phyloP scores from a whole-genome alignment of 768 basidiomycete species.

The Phaeolepiota aurea region DNA sequence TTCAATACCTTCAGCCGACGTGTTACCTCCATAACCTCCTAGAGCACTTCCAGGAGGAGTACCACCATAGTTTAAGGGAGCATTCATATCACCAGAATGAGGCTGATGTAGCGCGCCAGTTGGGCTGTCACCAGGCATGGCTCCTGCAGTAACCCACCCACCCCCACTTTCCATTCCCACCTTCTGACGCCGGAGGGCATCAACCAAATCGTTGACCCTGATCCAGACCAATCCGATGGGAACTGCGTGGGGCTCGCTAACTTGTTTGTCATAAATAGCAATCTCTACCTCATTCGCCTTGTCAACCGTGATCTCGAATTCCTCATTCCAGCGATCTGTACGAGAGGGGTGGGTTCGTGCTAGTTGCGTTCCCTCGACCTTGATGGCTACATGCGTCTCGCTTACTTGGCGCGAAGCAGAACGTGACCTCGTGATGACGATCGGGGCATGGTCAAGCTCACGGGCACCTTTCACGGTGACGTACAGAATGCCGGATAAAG shows the following conservation, averaged over 20 bases:
- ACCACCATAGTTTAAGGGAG: constrained; percentile 39
- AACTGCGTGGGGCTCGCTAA: constrained; percentile 68
- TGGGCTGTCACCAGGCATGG: constrained; percentile 62
- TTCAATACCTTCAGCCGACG: constrained; percentile 79
- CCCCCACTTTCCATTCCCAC: constrained; percentile 81
- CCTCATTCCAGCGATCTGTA: constrained; percentile 96
- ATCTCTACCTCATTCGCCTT: constrained; percentile 99
- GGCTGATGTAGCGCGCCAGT: constrained; percentile 20
- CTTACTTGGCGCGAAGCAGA: constrained; percentile 71
- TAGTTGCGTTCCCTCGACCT: constrained; percentile 91
- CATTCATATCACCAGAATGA: constrained; percentile 34
- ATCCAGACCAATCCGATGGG: constrained; percentile 96
- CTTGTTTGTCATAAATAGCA: constrained; percentile 88
- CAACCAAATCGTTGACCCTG: constrained; percentile 87
- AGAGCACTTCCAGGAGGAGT: constrained; percentile 28
- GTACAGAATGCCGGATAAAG: constrained; percentile 85
- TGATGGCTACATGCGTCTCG: constrained; percentile 90
- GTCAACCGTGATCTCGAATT: constrained; percentile 93
- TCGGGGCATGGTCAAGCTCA: constrained; percentile 91
- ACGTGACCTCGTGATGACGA: constrained; percentile 53
- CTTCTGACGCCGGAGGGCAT: constrained; percentile 88
- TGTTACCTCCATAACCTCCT: constrained; percentile 24
- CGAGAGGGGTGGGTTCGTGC: constrained; percentile 89
- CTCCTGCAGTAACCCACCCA: constrained; percentile 93
- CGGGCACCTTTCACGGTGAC: constrained; percentile 85